These are phyloP conservation scores for Novymonas esmeraldas DNA, from an alignment of 208 protist species.

Conservation along the genomic window DNA sequence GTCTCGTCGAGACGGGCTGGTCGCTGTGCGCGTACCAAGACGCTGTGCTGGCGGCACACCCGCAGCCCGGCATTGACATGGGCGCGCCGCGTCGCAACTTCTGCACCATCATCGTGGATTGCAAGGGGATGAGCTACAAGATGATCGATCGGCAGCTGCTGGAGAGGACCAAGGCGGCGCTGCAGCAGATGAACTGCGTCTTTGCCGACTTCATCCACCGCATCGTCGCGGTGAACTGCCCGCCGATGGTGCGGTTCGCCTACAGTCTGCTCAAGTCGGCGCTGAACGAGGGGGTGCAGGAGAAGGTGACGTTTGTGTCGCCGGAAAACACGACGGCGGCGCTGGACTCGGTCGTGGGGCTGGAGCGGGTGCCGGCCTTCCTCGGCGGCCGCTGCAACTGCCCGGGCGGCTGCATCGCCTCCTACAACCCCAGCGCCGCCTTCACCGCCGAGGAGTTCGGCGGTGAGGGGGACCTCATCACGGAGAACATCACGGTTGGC, in stretches of 20 bases:
- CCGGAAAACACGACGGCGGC: conserved; percentile 49
- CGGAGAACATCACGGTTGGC: conserved; percentile 56
- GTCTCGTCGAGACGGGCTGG: conserved; percentile 41
- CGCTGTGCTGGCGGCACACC: conserved; percentile 26
- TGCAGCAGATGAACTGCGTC: conserved; percentile 44
- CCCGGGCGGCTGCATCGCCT: conserved; percentile 48
- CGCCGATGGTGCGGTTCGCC: conserved; percentile 64
- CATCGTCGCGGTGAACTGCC: conserved; percentile 68
- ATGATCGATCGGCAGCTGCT: conserved; percentile 61
- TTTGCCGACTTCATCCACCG: conserved; percentile 65
- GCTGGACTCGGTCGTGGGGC: conserved; percentile 47
- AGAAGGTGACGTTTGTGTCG: conserved; percentile 59
- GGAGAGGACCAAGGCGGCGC: conserved; percentile 45
- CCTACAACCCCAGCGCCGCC: conserved; percentile 38
- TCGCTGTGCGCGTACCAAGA: conserved; percentile 54
- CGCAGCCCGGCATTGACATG: conserved; percentile 34
- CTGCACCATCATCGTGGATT: conserved; percentile 64
- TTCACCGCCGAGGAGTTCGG: conserved; percentile 30
- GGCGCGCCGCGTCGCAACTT: conserved; percentile 36
- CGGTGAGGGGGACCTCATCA: conserved; percentile 40
- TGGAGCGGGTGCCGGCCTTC: conserved; percentile 54
- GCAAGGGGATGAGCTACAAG: conserved; percentile 56
- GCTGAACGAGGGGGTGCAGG: conserved; percentile 40
- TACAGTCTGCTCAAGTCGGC: conserved; percentile 62
- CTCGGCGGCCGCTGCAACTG: conserved; percentile 69